Percentiles rank a stretch among this genome's conserved stretches.
Evolutionary conservation across 2,329 filamentous ascomycete species (phyloP).

Genomic region (Thelonectria rubi): DNA sequence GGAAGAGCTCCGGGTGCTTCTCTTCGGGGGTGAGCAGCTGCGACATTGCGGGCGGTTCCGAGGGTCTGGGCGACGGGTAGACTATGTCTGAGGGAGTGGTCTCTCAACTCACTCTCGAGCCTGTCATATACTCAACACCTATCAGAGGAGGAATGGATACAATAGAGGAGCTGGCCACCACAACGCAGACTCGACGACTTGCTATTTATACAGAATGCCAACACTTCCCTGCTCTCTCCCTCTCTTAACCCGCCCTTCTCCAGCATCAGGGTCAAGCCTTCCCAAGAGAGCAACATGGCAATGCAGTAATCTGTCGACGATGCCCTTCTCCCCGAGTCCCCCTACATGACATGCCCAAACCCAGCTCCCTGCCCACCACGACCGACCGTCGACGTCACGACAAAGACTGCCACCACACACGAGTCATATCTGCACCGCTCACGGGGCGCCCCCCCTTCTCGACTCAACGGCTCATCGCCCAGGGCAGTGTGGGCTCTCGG

Average conservation of each 20-base stretch:
- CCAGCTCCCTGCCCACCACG: too few relatives aligned
- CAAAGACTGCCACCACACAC: too few relatives aligned
- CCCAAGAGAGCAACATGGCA: not conserved
- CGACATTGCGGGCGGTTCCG: not conserved
- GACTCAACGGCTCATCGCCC: too few relatives aligned
- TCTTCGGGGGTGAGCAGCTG: conserved; percentile 15
- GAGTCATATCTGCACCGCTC: too few relatives aligned
- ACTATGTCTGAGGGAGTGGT: not conserved
- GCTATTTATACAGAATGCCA: conserved; percentile 1
- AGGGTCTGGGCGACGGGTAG: not conserved
- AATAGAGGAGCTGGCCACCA: not conserved
- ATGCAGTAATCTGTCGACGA: not conserved
- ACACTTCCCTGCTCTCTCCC: not conserved
- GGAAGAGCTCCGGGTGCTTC: conserved; percentile 22
- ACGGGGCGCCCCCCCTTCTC: too few relatives aligned
- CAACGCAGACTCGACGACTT: not conserved
- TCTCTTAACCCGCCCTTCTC: too few relatives aligned
- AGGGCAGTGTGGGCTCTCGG: too few relatives aligned
- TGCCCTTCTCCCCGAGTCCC: not conserved
- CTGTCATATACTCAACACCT: too few relatives aligned
- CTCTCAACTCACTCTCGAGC: too few relatives aligned
- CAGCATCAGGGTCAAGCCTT: not conserved
- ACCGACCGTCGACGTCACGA: too few relatives aligned
- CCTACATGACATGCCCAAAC: not conserved
- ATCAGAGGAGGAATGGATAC: not conserved